These are phyloP conservation scores for Cladophialophora chaetospira DNA, from an alignment of 2,329 filamentous ascomycete genomes.

Conservation along the genomic window DNA sequence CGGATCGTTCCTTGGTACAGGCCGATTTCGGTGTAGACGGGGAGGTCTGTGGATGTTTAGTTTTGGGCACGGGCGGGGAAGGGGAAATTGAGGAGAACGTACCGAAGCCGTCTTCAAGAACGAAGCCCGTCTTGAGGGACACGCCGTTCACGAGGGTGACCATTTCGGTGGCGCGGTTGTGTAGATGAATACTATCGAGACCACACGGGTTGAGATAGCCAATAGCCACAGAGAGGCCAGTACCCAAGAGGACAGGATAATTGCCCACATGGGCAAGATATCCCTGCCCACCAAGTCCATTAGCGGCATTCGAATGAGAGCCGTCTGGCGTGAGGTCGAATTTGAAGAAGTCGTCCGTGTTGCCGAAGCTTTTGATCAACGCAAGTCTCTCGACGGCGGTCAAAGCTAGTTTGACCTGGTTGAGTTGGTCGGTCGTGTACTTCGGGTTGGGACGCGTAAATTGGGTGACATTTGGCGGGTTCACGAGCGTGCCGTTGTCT, in stretches of 20 bases:
- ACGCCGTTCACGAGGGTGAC: conserved; percentile 54
- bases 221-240: conserved; percentile 54
- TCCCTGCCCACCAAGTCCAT: conserved; percentile 21
- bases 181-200: conserved; percentile 60
- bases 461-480: conserved; percentile 10
- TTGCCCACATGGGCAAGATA: conserved; percentile 55
- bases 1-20: conserved; percentile 52
- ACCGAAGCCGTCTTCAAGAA: conserved; percentile 49
- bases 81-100: neutral
- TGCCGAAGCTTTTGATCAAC: conserved; percentile 11
- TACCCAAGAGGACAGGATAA: conserved; percentile 59
- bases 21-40: conserved; percentile 41
- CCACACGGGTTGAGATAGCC: conserved; percentile 56
- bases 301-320: conserved; percentile 21
- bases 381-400: conserved; percentile 13
- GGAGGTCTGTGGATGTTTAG: conserved; percentile 38
- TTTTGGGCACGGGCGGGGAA: neutral
- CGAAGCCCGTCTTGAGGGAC: conserved; percentile 53
- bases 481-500: conserved; percentile 19
- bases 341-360: conserved; percentile 23
- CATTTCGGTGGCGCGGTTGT: conserved; percentile 58
- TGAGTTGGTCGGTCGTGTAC: conserved; percentile 12
- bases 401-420: conserved; percentile 40
- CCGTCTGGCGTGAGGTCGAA: conserved; percentile 20
- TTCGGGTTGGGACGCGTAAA: conserved; percentile 15